Evolutionary conservation across 2,329 filamentous ascomycete genomes (phyloP).

Genomic region (Akanthomyces lecanii): DNA sequence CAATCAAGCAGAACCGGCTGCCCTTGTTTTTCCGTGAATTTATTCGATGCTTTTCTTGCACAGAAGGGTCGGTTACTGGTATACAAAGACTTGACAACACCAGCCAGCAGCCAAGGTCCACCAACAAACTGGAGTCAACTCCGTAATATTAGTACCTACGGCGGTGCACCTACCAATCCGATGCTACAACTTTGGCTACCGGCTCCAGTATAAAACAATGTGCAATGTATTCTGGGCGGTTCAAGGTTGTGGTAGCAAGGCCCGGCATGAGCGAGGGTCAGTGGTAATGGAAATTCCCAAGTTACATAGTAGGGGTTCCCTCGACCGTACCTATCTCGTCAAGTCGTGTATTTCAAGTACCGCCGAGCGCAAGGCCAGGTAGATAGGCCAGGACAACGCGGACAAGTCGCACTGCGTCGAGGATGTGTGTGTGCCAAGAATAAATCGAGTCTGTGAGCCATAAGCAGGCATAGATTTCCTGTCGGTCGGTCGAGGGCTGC

Average conservation of each 20-base stretch:
- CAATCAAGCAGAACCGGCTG: too few species aligned
- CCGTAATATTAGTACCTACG: neutral
- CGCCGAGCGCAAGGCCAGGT: neutral
- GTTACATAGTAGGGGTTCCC: too few species aligned
- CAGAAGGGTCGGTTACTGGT: neutral
- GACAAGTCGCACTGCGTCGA: neutral
- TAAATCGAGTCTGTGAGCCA: neutral
- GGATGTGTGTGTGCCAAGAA: neutral
- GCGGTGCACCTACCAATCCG: neutral
- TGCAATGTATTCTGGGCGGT: neutral
- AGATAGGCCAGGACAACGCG: neutral
- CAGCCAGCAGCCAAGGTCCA: neutral
- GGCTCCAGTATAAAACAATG: neutral
- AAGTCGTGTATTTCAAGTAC: neutral
- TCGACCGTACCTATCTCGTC: neutral
- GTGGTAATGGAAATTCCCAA: too few species aligned
- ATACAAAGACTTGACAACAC: neutral
- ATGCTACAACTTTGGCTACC: neutral
- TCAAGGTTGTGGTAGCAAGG: slow-evolving; percentile 1
- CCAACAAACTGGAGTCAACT: slow-evolving; percentile 12
- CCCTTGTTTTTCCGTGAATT: neutral
- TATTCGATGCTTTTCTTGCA: neutral
- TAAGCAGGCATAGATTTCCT: neutral
- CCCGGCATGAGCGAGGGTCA: too few species aligned
- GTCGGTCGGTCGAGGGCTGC: neutral